phyloP scores from a whole-genome alignment of 75 land plant species.

The Picea glauca region DNA sequence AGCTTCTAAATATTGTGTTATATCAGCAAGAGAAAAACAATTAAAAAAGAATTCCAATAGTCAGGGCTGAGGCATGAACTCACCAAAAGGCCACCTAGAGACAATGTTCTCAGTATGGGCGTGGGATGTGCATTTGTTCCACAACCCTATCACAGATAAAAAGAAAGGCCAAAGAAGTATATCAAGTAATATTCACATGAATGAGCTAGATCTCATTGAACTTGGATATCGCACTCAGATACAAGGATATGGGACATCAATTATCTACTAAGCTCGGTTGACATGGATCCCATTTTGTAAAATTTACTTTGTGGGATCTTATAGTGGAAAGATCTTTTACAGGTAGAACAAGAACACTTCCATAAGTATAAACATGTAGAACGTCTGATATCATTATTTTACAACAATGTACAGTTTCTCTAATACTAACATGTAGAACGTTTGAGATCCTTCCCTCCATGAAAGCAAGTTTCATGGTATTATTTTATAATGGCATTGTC shows the following conservation, averaged over 20 bases:
- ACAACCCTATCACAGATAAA: background rate
- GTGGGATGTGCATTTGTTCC: background rate
- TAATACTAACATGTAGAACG: too few species aligned
- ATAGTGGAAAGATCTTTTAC: too few species aligned
- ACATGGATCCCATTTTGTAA: too few species aligned
- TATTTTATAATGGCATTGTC: too few species aligned
- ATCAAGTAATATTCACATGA: background rate
- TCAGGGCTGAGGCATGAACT: background rate
- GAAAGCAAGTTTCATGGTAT: too few species aligned
- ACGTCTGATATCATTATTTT: too few species aligned
- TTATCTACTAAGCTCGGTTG: background rate
- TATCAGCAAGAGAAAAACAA: background rate
- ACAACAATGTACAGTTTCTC: too few species aligned
- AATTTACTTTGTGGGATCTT: too few species aligned
- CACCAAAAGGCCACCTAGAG: conserved; percentile 3
- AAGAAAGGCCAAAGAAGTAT: background rate
- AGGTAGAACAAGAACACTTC: too few species aligned
- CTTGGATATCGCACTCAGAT: background rate
- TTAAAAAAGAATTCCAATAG: background rate
- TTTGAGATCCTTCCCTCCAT: too few species aligned
- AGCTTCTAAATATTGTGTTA: too few species aligned
- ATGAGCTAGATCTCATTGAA: background rate
- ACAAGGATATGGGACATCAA: background rate
- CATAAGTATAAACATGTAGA: too few species aligned
- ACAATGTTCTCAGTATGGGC: background rate